A percentile compares a stretch with the other conserved stretches of the same genome.
Conservation (phyloP, 2,329 filamentous ascomycete species). For the Neoarthrinium moseri region DNA sequence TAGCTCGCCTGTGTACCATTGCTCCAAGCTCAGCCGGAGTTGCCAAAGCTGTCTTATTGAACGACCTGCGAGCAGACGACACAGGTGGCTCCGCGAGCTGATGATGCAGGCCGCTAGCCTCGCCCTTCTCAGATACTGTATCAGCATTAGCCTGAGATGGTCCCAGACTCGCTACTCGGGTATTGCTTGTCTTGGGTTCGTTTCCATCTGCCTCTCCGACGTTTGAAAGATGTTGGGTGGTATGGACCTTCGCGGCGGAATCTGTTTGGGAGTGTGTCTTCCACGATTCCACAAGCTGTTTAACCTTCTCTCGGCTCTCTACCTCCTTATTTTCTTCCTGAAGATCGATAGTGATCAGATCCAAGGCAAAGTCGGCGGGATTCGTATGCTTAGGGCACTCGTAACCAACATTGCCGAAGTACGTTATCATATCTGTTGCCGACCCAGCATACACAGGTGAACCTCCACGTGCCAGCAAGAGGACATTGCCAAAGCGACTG, state of each 20-base stretch:
- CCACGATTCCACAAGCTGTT: conserved; percentile 61
- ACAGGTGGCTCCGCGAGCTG: conserved; percentile 16
- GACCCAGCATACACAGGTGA: conserved; percentile 66
- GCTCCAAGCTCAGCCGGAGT: conserved; percentile 72
- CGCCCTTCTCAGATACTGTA: not conserved
- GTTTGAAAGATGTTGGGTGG: conserved; percentile 22
- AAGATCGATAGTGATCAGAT: conserved; percentile 74
- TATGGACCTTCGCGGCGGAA: conserved; percentile 17
- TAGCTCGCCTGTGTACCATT: conserved; percentile 61
- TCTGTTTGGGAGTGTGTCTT: conserved; percentile 10
- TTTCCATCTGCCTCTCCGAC: conserved; percentile 29
- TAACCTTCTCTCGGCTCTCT: conserved; percentile 61
- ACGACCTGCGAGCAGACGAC: conserved; percentile 35
- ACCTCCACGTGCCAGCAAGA: conserved; percentile 70
- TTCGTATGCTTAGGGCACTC: conserved; percentile 70
- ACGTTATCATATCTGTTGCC: conserved; percentile 61
- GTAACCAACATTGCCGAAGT: conserved; percentile 61
- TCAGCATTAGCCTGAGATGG: not conserved
- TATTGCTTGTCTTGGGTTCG: not conserved
- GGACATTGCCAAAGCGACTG: conserved; percentile 66
- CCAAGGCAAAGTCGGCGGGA: conserved; percentile 74
- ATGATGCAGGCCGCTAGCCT: not conserved
- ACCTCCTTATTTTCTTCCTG: conserved; percentile 63
- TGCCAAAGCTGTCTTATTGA: conserved; percentile 48
- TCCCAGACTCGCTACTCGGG: not conserved